A percentile compares a stretch with the other conserved stretches of the same genome.
Conservation (phyloP, 2,329 filamentous ascomycete genomes). For the Pseudocercospora pini-densiflorae region DNA sequence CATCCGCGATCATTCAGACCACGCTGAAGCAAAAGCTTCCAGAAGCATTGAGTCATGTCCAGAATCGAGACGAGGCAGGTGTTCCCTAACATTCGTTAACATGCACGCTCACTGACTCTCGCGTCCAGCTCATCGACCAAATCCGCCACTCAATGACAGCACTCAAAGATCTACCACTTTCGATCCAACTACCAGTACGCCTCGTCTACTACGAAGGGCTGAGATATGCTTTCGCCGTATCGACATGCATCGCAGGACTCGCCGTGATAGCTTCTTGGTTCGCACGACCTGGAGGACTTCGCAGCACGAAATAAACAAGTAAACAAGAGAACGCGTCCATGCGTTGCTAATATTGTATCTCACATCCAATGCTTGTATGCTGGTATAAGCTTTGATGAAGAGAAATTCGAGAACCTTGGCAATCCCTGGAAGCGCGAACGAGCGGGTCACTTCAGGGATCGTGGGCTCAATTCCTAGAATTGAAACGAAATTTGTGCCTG, state of each 20-base stretch:
- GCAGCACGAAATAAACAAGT: slow-evolving; percentile 16
- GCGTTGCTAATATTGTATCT: too few species aligned
- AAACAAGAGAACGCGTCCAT: not conserved
- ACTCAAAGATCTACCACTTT: slow-evolving; percentile 59
- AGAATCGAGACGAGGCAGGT: slow-evolving; percentile 63
- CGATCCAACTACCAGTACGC: slow-evolving; percentile 61
- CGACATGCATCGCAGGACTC: slow-evolving; percentile 56
- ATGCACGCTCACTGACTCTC: not conserved
- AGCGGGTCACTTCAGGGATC: not conserved
- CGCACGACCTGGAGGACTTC: slow-evolving; percentile 35
- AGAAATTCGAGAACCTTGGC: not conserved
- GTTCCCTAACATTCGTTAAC: slow-evolving; percentile 8
- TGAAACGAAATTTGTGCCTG: not conserved
- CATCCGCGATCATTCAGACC: slow-evolving; percentile 67
- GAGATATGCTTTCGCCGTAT: slow-evolving; percentile 60
- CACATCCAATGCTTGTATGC: not conserved
- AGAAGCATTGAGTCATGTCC: slow-evolving; percentile 58
- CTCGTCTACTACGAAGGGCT: slow-evolving; percentile 66
- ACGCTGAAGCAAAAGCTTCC: slow-evolving; percentile 61
- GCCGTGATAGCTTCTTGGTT: slow-evolving; percentile 56
- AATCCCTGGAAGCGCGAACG: not conserved
- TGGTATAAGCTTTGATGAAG: slow-evolving; percentile 1
- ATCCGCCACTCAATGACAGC: slow-evolving; percentile 65
- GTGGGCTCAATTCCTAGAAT: not conserved
- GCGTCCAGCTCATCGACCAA: slow-evolving; percentile 60